Evolutionary conservation across 441 rosid species (phyloP), one percentile per base, ranked within the genome.

Genomic region (Monsonia emarginata): DNA sequence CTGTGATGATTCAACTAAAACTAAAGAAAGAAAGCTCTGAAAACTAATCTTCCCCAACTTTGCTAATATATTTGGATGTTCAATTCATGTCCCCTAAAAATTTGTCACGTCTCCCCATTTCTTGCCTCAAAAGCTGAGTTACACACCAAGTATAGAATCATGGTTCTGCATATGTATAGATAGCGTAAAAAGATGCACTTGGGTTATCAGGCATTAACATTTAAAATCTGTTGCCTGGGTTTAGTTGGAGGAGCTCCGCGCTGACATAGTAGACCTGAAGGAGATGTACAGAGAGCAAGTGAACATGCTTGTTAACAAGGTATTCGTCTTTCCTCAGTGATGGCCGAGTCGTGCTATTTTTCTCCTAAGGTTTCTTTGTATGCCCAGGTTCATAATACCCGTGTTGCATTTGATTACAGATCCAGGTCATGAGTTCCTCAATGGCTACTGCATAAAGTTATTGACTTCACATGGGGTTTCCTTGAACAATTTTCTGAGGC

Each of bases 271-370:
- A 32, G 99, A 95, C 83, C 78, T 94, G 87, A 94, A 94, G 82
- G 99, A 95, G 78, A 95, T 95, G 97, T 91, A 95, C 78, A 89
- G 92, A 83, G 99, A 95, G 85, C 99, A 94, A 88, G 97, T 91
- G 64, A 88, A 87, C 87, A 70, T 94, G 81, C 95, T 94, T 64
- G 99, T 91, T 74, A 89, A 94, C 78, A 85, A 89, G 97, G 97
- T 94, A 76, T 34, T 48, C 16, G n/a, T n/a, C n/a, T n/a, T 18
- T 14, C 22, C 65, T 59, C 38, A 26, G 27, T 21, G 5, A 59
- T 59, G 60, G 61, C 16, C 25, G 7, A 25, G 25, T 56, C 31
- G 25, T 11, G 8, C 40, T 36, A 36, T 36, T 7, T 13, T 36
- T 9, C 40, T 13, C 11, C 40, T 1, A 7, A 25, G 31, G 4